A percentile compares a stretch with the other conserved stretches of the same genome.
Conservation (phyloP, 2,329 filamentous ascomycete genomes). For the Zarea fungicola region DNA sequence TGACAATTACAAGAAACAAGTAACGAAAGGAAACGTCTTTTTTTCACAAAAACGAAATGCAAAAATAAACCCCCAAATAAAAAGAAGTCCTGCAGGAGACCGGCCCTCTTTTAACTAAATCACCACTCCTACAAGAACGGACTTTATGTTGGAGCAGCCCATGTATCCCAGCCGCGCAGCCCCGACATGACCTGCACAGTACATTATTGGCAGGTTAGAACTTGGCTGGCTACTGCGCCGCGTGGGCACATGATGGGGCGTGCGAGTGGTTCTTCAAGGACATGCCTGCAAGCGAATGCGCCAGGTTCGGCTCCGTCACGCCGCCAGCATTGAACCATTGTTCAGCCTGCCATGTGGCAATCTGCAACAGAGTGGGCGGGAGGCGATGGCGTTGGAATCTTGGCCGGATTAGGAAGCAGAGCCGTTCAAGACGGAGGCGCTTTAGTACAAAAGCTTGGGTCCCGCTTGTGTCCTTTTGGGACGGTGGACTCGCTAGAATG, state of each 20-base stretch:
- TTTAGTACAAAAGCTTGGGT: too few relatives aligned
- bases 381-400: neutral
- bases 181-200: too few relatives aligned
- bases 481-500: too few relatives aligned
- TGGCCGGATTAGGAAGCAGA: constrained; percentile 1
- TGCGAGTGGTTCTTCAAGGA: neutral
- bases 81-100: neutral
- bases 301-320: too few relatives aligned
- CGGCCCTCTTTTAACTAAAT: neutral
- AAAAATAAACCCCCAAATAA: neutral
- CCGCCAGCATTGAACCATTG: too few relatives aligned
- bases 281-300: neutral
- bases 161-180: too few relatives aligned
- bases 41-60: neutral
- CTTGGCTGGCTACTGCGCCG: neutral
- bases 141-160: too few relatives aligned
- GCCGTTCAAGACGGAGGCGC: neutral
- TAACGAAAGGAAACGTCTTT: neutral
- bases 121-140: too few relatives aligned
- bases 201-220: neutral
- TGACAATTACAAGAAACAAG: neutral
- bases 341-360: neutral
- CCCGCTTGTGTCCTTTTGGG: too few relatives aligned
- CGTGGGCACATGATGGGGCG: neutral
- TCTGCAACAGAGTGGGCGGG: too few relatives aligned